Conservation (phyloP, 768 basidiomycete genomes). For the Tylopilus cervinicoccineus region DNA sequence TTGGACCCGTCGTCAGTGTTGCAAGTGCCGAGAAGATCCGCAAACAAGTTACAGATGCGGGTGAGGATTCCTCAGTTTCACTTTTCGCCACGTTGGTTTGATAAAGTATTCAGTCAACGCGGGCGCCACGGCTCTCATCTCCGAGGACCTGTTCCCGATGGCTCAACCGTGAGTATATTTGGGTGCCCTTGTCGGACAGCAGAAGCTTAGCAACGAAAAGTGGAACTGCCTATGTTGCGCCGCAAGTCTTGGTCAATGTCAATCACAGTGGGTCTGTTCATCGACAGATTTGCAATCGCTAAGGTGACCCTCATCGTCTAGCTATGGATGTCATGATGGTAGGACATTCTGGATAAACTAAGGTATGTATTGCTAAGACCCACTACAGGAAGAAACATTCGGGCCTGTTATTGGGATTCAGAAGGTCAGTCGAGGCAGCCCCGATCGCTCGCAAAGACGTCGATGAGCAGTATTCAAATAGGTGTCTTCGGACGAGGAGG, state of each 20-base stretch:
- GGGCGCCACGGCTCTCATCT: slow-evolving; percentile 76
- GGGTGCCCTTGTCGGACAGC: neutral
- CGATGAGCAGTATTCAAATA: slow-evolving; percentile 19
- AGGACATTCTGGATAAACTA: slow-evolving; percentile 3
- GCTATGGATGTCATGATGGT: slow-evolving; percentile 95
- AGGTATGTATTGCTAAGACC: neutral
- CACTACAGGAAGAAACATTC: slow-evolving; percentile 75
- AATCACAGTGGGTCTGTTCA: slow-evolving; percentile 63
- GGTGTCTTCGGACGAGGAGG: slow-evolving; percentile 85
- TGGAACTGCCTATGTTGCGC: slow-evolving; percentile 83
- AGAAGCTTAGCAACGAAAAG: slow-evolving; percentile 33
- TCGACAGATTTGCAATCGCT: slow-evolving; percentile 2
- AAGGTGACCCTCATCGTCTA: slow-evolving; percentile 24
- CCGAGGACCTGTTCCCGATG: slow-evolving; percentile 59
- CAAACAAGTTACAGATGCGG: slow-evolving; percentile 82
- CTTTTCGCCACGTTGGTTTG: neutral
- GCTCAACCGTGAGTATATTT: slow-evolving; percentile 58
- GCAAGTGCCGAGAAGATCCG: slow-evolving; percentile 82
- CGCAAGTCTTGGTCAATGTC: slow-evolving; percentile 87
- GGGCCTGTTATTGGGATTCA: slow-evolving; percentile 93
- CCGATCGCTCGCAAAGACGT: neutral
- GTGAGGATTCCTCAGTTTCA: slow-evolving; percentile 37
- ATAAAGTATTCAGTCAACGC: slow-evolving; percentile 47
- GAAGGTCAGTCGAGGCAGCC: slow-evolving; percentile 49
- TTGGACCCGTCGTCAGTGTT: slow-evolving; percentile 91